Conservation (phyloP, 371 early-diverging fungal genomes). For the Phascolomyces articulosus region DNA sequence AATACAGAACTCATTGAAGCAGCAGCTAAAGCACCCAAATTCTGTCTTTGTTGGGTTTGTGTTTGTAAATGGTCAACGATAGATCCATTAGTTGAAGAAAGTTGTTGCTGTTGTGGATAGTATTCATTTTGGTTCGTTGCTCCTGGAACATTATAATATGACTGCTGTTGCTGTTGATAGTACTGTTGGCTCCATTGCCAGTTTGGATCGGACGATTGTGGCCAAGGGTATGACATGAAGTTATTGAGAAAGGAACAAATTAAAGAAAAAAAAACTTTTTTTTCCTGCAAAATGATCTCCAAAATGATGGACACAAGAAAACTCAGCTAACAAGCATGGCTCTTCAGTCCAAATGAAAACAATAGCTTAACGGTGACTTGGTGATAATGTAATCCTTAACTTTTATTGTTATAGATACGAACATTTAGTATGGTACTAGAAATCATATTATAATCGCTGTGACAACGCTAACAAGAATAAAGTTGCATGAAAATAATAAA, state of each 20-base stretch:
- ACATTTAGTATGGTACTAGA: too few relatives aligned
- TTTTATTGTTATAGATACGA: too few relatives aligned
- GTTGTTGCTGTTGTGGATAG: not conserved
- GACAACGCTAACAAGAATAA: too few relatives aligned
- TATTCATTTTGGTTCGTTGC: not conserved
- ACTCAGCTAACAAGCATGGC: not conserved
- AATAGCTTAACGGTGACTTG: too few relatives aligned
- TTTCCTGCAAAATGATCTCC: not conserved
- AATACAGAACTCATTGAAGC: slow-evolving; percentile 29
- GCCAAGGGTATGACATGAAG: slow-evolving; percentile 1
- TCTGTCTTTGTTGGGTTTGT: slow-evolving; percentile 34
- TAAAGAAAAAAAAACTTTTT: not conserved
- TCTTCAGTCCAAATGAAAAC: too few relatives aligned
- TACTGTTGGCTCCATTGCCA: slow-evolving; percentile 9
- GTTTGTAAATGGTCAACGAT: slow-evolving; percentile 31
- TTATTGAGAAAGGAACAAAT: not conserved
- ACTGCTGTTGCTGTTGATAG: slow-evolving; percentile 10
- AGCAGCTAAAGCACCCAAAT: slow-evolving; percentile 29
- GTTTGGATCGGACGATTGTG: not conserved
- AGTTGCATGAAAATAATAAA: too few relatives aligned
- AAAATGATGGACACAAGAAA: not conserved
- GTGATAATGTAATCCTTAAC: too few relatives aligned
- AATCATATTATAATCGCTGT: too few relatives aligned
- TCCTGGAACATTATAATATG: not conserved
- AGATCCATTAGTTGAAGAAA: not conserved